These are phyloP conservation scores for Brettanomyces sp. DNA, from an alignment of 805 yeast species.

Conservation along the genomic window DNA sequence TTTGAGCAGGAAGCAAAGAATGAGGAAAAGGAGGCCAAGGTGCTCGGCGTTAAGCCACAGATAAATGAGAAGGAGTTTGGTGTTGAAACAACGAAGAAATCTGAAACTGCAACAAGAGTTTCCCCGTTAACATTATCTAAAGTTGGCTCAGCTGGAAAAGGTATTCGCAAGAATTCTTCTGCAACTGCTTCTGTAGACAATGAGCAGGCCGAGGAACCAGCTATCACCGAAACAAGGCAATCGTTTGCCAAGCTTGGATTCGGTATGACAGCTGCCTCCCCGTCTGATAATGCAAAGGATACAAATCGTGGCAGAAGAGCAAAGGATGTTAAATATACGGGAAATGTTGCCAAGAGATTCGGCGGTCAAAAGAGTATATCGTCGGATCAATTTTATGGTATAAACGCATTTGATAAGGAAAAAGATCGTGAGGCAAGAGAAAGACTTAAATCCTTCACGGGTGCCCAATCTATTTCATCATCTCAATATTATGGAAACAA, in stretches of 20 bases:
- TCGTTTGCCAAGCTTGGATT: slow-evolving; percentile 78
- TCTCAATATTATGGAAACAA: slow-evolving; percentile 82
- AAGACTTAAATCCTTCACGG: slow-evolving; percentile 74
- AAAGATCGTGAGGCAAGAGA: slow-evolving; percentile 71
- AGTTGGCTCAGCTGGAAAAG: slow-evolving; percentile 1
- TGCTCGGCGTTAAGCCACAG: slow-evolving; percentile 40
- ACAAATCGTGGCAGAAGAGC: slow-evolving; percentile 14
- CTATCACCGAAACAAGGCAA: slow-evolving; percentile 45
- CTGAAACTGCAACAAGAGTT: slow-evolving; percentile 7
- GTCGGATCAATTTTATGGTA: slow-evolving; percentile 89
- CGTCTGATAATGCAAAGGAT: slow-evolving; percentile 1
- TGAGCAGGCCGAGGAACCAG: slow-evolving; percentile 12
- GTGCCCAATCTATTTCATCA: slow-evolving; percentile 88
- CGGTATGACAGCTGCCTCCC: slow-evolving; percentile 66
- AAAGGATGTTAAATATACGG: slow-evolving; percentile 46
- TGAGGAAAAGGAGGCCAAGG: slow-evolving; percentile 64
- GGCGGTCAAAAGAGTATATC: slow-evolving; percentile 92
- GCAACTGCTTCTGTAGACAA: slow-evolving; percentile 4
- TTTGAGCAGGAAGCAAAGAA: slow-evolving; percentile 69
- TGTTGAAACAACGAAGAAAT: neutral
- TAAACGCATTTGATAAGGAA: slow-evolving; percentile 70
- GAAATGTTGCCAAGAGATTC: slow-evolving; percentile 66
- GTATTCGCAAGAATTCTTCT: neutral
- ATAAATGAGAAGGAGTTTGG: slow-evolving; percentile 5
- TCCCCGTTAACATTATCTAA: slow-evolving; percentile 9